Evolutionary conservation across 805 yeast species (phyloP).

Genomic region (Suhomyces faveliae): DNA sequence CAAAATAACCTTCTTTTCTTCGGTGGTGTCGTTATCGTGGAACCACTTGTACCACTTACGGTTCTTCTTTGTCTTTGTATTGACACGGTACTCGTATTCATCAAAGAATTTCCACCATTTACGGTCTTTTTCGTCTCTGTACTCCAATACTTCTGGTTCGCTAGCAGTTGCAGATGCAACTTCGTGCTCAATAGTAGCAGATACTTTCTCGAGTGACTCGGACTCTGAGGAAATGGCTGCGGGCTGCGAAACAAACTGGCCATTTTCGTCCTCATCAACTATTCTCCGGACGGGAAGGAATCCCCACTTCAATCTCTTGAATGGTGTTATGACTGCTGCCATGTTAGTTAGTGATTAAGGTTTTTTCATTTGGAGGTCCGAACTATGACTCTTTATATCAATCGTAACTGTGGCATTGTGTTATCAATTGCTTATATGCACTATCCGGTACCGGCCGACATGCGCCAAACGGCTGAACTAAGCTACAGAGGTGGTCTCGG

Average conservation of each 20-base stretch:
- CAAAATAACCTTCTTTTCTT: slow-evolving; percentile 27
- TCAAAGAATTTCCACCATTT: slow-evolving; percentile 53
- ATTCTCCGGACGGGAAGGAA: slow-evolving; percentile 33
- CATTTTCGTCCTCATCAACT: slow-evolving; percentile 28
- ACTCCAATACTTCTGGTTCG: slow-evolving; percentile 26
- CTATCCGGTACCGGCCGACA: background rate
- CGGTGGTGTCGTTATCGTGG: slow-evolving; percentile 46
- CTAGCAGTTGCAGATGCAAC: slow-evolving; percentile 1
- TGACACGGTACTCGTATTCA: slow-evolving; percentile 57
- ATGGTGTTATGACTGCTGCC: slow-evolving; percentile 2
- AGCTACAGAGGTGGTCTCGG: background rate
- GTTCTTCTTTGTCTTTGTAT: slow-evolving; percentile 30
- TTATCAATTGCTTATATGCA: background rate
- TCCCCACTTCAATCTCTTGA: slow-evolving; percentile 29
- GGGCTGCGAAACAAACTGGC: background rate
- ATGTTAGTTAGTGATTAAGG: background rate
- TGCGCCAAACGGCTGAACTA: background rate
- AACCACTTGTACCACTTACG: slow-evolving; percentile 58
- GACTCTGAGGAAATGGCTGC: background rate
- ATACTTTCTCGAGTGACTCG: background rate
- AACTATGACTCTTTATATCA: background rate
- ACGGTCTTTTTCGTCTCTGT: slow-evolving; percentile 53
- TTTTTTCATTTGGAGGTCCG: background rate
- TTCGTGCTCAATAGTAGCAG: slow-evolving; percentile 1
- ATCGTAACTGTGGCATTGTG: background rate